phyloP scores from a whole-genome alignment of 1,284 basidiomycete species.

The Microbotryomycetes sp. region DNA sequence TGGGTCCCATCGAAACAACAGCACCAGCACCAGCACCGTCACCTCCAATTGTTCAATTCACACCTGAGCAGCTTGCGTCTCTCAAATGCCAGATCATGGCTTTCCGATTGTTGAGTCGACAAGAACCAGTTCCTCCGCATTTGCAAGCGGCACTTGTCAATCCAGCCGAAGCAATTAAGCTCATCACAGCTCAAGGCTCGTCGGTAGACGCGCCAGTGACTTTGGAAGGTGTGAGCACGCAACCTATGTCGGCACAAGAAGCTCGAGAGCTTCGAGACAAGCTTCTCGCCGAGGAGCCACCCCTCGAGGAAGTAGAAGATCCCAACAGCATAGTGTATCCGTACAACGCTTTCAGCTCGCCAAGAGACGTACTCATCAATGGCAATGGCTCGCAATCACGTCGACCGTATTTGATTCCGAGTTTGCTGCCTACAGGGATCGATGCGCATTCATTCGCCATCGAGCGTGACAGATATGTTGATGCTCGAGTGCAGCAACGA shows the following conservation, averaged over 20 bases:
- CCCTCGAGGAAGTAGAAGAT: conserved; percentile 58
- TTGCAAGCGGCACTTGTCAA: conserved; percentile 65
- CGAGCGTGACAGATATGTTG: conserved; percentile 85
- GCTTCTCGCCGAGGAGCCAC: conserved; percentile 33
- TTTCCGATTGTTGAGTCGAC: conserved; percentile 74
- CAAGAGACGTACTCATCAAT: conserved; percentile 41
- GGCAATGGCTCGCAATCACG: conserved; percentile 60
- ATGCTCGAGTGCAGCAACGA: conserved; percentile 81
- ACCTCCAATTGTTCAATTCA: conserved; percentile 47
- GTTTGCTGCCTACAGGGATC: conserved; percentile 84
- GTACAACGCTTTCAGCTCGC: conserved; percentile 88
- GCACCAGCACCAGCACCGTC: conserved; percentile 12
- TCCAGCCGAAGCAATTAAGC: conserved; percentile 31
- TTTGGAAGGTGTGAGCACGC: conserved; percentile 48
- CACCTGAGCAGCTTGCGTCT: conserved; percentile 71
- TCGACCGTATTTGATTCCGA: conserved; percentile 63
- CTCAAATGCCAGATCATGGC: conserved; percentile 79
- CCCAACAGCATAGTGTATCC: conserved; percentile 80
- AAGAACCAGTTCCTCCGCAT: conserved; percentile 69
- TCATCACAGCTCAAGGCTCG: conserved; percentile 15
- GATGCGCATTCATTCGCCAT: conserved; percentile 85
- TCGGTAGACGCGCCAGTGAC: conserved; percentile 46
- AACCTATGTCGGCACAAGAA: conserved; percentile 9
- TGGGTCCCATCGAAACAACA: too few relatives aligned
- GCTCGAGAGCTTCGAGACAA: conserved; percentile 32